phyloP scores from a whole-genome alignment of 345 rosid species.

The Microthlaspi erraticum region DNA sequence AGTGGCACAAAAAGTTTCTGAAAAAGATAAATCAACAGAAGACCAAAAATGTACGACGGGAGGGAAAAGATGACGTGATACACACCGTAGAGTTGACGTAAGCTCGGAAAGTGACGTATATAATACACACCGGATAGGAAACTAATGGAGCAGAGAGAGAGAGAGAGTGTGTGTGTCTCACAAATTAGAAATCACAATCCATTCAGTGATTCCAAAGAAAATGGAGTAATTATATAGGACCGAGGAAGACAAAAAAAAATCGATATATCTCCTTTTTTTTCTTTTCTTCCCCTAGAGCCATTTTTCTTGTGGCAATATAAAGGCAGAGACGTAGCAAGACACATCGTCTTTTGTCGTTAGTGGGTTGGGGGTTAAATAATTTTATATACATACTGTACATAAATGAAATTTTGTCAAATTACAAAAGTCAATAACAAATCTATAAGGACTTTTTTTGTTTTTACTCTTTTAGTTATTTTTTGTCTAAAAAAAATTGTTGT shows the following conservation, averaged over 20 bases:
- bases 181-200: constrained; percentile 45
- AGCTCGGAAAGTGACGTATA: constrained; percentile 37
- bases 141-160: constrained; percentile 33
- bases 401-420: neutral
- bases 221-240: neutral
- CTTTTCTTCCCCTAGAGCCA: neutral
- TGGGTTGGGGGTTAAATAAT: neutral
- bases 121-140: constrained; percentile 32
- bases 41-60: neutral
- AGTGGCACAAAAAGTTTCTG: constrained; percentile 2
- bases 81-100: constrained; percentile 42
- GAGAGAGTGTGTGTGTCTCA: constrained; percentile 9
- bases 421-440: neutral
- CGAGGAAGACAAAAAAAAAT: neutral
- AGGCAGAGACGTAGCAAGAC: constrained; percentile 43
- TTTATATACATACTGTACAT: neutral
- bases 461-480: neutral
- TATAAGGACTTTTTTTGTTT: neutral
- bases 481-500: too few relatives aligned
- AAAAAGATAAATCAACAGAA: neutral
- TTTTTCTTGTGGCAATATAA: constrained; percentile 35
- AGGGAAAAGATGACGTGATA: neutral
- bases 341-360: constrained; percentile 10
- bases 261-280: constrained; percentile 9
- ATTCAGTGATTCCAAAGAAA: constrained; percentile 30